These are phyloP conservation scores for Cryphonectria parasitica DNA, from an alignment of 2,329 filamentous ascomycete species.

Conservation along the genomic window DNA sequence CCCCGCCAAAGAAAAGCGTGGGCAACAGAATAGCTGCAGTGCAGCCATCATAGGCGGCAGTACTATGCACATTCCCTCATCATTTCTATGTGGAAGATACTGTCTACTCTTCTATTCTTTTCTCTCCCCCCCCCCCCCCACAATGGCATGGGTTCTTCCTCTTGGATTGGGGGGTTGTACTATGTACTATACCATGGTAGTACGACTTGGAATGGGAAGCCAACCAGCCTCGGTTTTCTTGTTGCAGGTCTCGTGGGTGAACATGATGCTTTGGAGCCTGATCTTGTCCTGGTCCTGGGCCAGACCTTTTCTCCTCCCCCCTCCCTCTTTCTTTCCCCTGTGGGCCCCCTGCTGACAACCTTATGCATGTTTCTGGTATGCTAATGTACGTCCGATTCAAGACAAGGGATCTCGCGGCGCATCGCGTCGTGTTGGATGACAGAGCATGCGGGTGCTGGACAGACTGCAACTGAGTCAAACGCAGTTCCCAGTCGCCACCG, in stretches of 20 bases:
- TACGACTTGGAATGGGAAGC: not conserved
- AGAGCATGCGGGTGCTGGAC: constrained; percentile 15
- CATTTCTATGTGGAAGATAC: constrained; percentile 32
- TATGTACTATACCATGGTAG: too few species aligned
- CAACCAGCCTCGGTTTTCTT: not conserved
- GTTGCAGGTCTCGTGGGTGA: too few species aligned
- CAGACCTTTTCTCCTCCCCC: not conserved
- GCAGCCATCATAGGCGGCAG: constrained; percentile 28
- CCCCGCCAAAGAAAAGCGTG: constrained; percentile 18
- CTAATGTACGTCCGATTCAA: constrained; percentile 29
- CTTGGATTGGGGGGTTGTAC: not conserved
- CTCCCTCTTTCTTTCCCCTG: not conserved
- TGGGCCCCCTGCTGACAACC: constrained; percentile 20
- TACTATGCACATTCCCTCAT: constrained; percentile 2
- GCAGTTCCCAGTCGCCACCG: constrained; percentile 11
- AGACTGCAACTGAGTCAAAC: constrained; percentile 12
- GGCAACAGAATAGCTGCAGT: constrained; percentile 29
- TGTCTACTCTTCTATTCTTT: constrained; percentile 7
- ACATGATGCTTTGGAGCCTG: too few species aligned
- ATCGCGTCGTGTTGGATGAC: constrained; percentile 29
- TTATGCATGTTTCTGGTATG: constrained; percentile 27
- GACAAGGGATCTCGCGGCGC: constrained; percentile 28
- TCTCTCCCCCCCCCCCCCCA: too few species aligned
- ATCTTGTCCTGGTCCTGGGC: not conserved
- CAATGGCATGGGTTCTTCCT: too few species aligned